phyloP scores from a whole-genome alignment of 2,329 filamentous ascomycete genomes.

The Penicillium sp. region DNA sequence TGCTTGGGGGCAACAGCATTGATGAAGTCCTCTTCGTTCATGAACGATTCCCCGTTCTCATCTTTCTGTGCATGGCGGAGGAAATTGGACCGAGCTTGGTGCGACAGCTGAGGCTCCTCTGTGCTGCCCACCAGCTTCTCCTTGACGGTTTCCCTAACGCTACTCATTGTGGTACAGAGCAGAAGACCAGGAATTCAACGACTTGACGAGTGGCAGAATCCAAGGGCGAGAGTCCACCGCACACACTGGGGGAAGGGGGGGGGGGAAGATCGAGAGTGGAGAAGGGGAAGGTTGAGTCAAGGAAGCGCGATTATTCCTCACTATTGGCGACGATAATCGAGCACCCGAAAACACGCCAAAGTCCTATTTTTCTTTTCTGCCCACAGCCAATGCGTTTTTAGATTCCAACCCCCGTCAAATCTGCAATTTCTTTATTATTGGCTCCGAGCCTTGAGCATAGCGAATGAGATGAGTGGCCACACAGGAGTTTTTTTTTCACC shows the following conservation, averaged over 20 bases:
- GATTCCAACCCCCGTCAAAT: too few relatives aligned
- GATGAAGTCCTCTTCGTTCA: conserved; percentile 85
- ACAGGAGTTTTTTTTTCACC: too few relatives aligned
- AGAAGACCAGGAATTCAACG: conserved; percentile 1
- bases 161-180: conserved; percentile 40
- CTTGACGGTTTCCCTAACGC: conserved; percentile 69
- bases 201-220: conserved; percentile 3
- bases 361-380: not conserved
- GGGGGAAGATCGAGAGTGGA: conserved; percentile 21
- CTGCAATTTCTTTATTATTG: too few relatives aligned
- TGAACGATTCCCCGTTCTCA: conserved; percentile 70
- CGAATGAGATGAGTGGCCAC: too few relatives aligned
- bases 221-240: conserved; percentile 13
- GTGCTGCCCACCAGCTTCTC: conserved; percentile 69
- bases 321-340: too few relatives aligned
- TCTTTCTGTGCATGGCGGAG: conserved; percentile 72
- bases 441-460: too few relatives aligned
- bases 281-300: conserved; percentile 24
- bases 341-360: not conserved
- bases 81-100: conserved; percentile 74
- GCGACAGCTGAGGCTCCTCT: conserved; percentile 62
- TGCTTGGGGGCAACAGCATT: conserved; percentile 79
- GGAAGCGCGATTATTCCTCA: conserved; percentile 20
- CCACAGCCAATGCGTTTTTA: too few relatives aligned
- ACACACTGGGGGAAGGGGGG: conserved; percentile 19